These are phyloP conservation scores for Candida awuae DNA, from an alignment of 805 yeast genomes.

Conservation along the genomic window DNA sequence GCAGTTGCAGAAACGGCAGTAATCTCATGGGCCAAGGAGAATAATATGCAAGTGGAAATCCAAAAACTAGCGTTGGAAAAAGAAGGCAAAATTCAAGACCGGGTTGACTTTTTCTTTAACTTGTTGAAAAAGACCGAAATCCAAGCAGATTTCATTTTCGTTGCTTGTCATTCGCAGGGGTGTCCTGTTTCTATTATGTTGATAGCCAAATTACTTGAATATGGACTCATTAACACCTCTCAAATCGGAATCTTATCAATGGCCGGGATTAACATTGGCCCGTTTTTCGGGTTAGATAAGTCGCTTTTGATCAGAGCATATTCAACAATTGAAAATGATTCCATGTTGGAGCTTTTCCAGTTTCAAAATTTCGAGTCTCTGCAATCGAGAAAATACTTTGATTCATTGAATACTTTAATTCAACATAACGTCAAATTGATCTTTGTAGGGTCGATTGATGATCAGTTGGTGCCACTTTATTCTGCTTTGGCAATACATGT, in stretches of 20 bases:
- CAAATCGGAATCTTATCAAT: conserved; percentile 73
- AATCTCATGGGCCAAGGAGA: conserved; percentile 53
- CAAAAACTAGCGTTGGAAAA: conserved; percentile 90
- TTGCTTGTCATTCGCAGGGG: conserved; percentile 95
- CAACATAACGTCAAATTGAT: conserved; percentile 67
- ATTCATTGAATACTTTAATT: conserved; percentile 57
- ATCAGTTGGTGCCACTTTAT: conserved; percentile 88
- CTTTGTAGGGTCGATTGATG: conserved; percentile 84
- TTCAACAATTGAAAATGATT: conserved; percentile 82
- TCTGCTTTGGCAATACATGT: conserved; percentile 78
- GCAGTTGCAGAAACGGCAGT: conserved; percentile 82
- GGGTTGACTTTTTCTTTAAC: conserved; percentile 74
- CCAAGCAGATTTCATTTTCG: conserved; percentile 73
- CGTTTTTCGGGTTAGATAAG: conserved; percentile 85
- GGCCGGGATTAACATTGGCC: conserved; percentile 96
- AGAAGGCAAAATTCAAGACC: conserved; percentile 82
- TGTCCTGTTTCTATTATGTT: conserved; percentile 82
- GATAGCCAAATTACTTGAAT: conserved; percentile 62
- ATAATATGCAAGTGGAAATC: conserved; percentile 40
- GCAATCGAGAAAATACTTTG: conserved; percentile 64
- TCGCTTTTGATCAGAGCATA: conserved; percentile 78
- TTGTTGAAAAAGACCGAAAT: conserved; percentile 60
- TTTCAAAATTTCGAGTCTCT: conserved; percentile 69
- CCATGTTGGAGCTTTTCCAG: conserved; percentile 78
- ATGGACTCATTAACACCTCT: conserved; percentile 38